Evolutionary conservation across 148 eudicot species (phyloP), one percentile per base, ranked within the genome.

Genomic region (Chenopodium suecicum): DNA sequence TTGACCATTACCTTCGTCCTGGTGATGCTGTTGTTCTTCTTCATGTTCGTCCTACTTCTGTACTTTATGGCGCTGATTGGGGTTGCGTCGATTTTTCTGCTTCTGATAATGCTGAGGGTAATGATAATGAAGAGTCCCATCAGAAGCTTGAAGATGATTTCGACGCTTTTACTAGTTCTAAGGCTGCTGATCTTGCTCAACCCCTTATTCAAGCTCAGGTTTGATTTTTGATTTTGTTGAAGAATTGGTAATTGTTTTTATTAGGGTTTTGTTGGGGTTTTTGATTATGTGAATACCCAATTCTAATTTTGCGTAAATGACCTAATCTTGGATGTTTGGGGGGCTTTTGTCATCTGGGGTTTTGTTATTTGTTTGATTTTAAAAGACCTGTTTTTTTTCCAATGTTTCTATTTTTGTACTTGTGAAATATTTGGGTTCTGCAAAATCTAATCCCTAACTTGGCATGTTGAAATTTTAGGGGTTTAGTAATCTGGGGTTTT

Each of bases 41-140:
- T 73, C 97, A 91, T 75, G 95, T 93, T 54, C 88, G 95, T 4
- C 97, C 97, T 3, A 93, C 97, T 27, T 90, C 96, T 65, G 96
- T 94, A 58, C 92, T 92, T 65, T 94, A 92, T 75, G 98, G 98
- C 7, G 98, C 98, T 63, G 98, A 94, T 65, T 94, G 98, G 98
- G 98, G 98, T 37, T 91, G 88, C 68, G 94, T 92, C 47, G 98
- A 94, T 79, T 81, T 85, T 13, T 56, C 62, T 62, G 78, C 90
- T 17, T 34, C 79, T 54, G 58, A 82, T 19, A 82, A 80, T 60
- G n/a, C 73, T 13, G 83, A 56, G 22, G 12, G 23, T 47, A 79
- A 3, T 37, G 64, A 29, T 71, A 76, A 44, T 80, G 75, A 62
- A n/a, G 95, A 84, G 83, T 82, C 87, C 4, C 86, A 90, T 65